These are phyloP conservation scores for Begonia loranthoides DNA, from an alignment of 306 rosid species.

Conservation along the genomic window DNA sequence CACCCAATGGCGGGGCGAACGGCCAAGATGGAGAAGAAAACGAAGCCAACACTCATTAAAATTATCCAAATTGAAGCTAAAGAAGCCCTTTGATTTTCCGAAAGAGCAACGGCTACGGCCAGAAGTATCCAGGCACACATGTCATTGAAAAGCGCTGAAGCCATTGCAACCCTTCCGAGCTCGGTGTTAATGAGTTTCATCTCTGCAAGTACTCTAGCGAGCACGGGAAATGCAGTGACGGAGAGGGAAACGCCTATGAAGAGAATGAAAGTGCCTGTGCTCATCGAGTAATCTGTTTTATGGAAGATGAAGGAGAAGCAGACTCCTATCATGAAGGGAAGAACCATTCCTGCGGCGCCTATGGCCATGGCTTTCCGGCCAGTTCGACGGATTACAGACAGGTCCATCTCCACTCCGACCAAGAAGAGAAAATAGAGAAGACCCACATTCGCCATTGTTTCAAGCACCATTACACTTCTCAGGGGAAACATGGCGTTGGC, in stretches of 20 bases:
- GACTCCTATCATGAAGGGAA: constrained; percentile 42
- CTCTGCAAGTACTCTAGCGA: constrained; percentile 60
- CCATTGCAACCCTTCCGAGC: constrained; percentile 54
- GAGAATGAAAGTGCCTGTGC: constrained; percentile 22
- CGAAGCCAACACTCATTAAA: constrained; percentile 43
- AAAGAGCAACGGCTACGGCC: constrained; percentile 64
- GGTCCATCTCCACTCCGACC: constrained; percentile 80
- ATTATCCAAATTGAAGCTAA: constrained; percentile 71
- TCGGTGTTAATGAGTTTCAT: constrained; percentile 72
- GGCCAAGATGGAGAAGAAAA: constrained; percentile 27
- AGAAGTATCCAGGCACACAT: constrained; percentile 77
- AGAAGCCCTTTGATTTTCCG: constrained; percentile 31
- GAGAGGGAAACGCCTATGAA: constrained; percentile 63
- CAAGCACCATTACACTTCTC: constrained; percentile 63
- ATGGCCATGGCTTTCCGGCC: constrained; percentile 43
- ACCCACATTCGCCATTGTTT: constrained; percentile 83
- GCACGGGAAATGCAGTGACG: constrained; percentile 72
- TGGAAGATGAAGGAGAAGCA: constrained; percentile 17
- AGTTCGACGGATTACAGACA: constrained; percentile 35
- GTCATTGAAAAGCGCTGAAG: constrained; percentile 61
- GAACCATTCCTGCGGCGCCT: constrained; percentile 53
- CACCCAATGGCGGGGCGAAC: constrained; percentile 54
- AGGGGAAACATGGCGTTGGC: constrained; percentile 39
- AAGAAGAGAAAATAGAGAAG: constrained; percentile 69
- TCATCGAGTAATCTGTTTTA: background rate